phyloP scores from a whole-genome alignment of 2,329 filamentous ascomycete species.

The Cordyceps cateniannulata region DNA sequence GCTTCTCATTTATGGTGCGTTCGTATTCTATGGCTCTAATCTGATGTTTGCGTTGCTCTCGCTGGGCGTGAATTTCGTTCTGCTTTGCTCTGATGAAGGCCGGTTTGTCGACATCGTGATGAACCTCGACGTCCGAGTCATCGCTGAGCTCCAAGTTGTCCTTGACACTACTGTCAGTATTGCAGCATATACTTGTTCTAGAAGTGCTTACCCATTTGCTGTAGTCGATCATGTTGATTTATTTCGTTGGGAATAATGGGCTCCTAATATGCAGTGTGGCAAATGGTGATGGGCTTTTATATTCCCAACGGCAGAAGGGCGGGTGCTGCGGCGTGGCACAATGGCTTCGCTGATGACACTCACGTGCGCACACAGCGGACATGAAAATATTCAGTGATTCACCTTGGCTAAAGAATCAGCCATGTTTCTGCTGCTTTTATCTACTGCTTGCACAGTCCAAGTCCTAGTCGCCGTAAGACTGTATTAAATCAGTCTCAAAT shows the following conservation, averaged over 20 bases:
- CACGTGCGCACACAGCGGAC: too few species aligned
- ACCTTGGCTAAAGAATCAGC: too few species aligned
- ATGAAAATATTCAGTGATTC: too few species aligned
- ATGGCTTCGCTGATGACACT: too few species aligned
- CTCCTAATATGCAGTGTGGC: neutral
- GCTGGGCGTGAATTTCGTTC: neutral
- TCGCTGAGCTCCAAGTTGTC: neutral
- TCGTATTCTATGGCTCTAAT: neutral
- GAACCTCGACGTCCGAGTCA: neutral
- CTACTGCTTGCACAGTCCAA: too few species aligned
- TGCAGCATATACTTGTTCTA: neutral
- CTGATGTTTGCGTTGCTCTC: neutral
- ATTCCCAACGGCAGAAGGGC: too few species aligned
- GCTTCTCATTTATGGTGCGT: neutral
- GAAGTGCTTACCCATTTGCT: neutral
- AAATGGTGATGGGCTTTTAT: too few species aligned
- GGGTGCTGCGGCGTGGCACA: too few species aligned
- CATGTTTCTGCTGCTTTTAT: too few species aligned
- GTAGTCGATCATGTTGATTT: neutral
- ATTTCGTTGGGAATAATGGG: neutral
- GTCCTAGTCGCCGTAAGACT: too few species aligned
- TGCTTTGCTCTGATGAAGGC: neutral
- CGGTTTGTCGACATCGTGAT: neutral
- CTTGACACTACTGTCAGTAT: neutral
- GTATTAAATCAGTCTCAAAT: too few species aligned